These are phyloP conservation scores for Crithidia fasciculata DNA, from an alignment of 208 protist species.

Conservation along the genomic window DNA sequence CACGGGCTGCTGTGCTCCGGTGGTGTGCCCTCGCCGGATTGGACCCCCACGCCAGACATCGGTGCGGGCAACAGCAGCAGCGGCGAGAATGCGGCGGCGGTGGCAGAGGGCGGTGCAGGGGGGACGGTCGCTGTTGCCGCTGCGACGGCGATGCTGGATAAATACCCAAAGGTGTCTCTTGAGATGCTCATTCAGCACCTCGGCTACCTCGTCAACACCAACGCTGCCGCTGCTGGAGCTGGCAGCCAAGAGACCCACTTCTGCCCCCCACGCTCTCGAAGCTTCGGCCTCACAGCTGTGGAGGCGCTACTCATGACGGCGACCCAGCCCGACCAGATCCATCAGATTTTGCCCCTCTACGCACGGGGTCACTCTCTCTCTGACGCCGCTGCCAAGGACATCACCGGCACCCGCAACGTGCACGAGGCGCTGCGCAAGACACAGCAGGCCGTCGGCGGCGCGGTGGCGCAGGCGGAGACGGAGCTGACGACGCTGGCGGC, in stretches of 20 bases:
- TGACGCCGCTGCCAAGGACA: constrained; percentile 42
- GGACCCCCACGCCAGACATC: constrained; percentile 34
- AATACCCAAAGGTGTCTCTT: constrained; percentile 44
- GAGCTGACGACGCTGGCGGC: background rate
- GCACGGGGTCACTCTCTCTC: constrained; percentile 59
- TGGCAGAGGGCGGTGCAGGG: too few species aligned
- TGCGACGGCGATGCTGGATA: constrained; percentile 47
- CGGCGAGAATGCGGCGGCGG: background rate
- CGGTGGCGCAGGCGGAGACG: constrained; percentile 15
- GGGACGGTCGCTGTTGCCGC: too few species aligned
- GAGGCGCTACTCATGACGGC: constrained; percentile 65
- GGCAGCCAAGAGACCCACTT: constrained; percentile 5
- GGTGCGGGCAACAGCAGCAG: background rate
- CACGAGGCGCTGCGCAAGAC: constrained; percentile 63
- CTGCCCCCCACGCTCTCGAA: constrained; percentile 32
- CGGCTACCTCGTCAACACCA: constrained; percentile 20
- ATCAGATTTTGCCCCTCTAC: constrained; percentile 70
- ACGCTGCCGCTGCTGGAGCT: background rate
- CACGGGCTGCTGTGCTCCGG: constrained; percentile 66
- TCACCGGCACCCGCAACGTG: constrained; percentile 61
- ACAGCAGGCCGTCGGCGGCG: constrained; percentile 13
- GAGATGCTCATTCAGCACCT: constrained; percentile 67
- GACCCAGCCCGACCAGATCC: constrained; percentile 54
- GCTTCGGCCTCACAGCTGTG: constrained; percentile 59
- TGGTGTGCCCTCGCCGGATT: constrained; percentile 56